Percentiles rank a stretch among this genome's conserved stretches.
phyloP scores from a whole-genome alignment of 495 filamentous ascomycete species.

The Daldinia concentrica region DNA sequence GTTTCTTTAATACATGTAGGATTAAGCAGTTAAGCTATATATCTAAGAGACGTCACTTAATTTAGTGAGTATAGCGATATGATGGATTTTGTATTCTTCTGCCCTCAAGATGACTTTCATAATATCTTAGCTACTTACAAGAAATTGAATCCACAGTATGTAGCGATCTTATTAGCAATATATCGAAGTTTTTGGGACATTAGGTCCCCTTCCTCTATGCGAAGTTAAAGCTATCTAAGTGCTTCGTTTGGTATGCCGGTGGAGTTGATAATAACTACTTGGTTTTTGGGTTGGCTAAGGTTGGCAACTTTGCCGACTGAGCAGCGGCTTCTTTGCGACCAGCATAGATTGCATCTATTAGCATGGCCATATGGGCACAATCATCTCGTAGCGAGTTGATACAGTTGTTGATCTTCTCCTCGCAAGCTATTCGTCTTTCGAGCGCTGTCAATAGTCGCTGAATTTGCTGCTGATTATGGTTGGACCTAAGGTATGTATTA shows the following conservation, averaged over 20 bases:
- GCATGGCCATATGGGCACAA: constrained; percentile 36
- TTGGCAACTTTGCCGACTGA: constrained; percentile 8
- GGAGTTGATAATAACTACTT: not conserved
- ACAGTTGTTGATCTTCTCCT: constrained; percentile 28
- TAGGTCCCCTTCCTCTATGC: not conserved
- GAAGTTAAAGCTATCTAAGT: not conserved
- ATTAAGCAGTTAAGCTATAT: no score
- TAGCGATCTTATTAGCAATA: not conserved
- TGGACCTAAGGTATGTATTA: constrained; percentile 21
- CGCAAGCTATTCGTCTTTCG: constrained; percentile 28
- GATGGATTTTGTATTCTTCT: not conserved
- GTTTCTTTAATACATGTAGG: no score
- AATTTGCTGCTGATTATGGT: constrained; percentile 19
- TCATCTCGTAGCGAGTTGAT: constrained; percentile 31
- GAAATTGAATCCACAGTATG: not conserved
- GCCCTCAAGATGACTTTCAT: not conserved
- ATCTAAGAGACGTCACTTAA: not conserved
- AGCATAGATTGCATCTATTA: constrained; percentile 33
- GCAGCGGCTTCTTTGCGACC: constrained; percentile 35
- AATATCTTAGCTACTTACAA: not conserved
- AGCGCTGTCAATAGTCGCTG: constrained; percentile 20
- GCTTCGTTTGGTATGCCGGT: not conserved
- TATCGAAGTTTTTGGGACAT: not conserved
- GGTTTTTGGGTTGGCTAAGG: not conserved
- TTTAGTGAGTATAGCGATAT: not conserved